phyloP scores from a whole-genome alignment of 2,329 filamentous ascomycete genomes.

The Basipetospora chlamydospora region DNA sequence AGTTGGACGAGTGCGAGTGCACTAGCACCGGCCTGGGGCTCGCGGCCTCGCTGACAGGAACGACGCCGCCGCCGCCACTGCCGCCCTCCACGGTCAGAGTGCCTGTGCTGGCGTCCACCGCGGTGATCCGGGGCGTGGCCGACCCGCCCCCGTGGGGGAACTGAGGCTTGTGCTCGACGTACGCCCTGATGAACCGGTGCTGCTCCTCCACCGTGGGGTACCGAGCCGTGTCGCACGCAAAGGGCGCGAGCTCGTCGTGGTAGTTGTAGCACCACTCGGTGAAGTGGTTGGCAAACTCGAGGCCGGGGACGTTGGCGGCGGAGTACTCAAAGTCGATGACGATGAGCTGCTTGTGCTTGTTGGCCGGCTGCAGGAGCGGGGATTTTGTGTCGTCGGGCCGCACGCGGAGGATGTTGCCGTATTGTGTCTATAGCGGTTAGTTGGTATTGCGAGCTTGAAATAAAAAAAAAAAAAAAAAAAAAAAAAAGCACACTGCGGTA shows the following conservation, averaged over 20 bases:
- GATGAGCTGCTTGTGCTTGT: constrained; percentile 88
- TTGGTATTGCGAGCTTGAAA: constrained; percentile 2
- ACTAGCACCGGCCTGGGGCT: constrained; percentile 24
- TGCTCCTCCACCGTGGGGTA: constrained; percentile 79
- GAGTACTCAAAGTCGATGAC: constrained; percentile 99
- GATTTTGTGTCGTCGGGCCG: constrained; percentile 58
- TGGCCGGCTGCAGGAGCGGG: constrained; percentile 73
- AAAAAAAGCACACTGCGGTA: too few relatives aligned
- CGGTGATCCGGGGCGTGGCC: constrained; percentile 35
- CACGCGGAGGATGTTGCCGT: constrained; percentile 83
- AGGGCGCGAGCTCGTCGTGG: constrained; percentile 53
- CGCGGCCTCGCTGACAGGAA: constrained; percentile 15
- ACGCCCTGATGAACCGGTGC: constrained; percentile 69
- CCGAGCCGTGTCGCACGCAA: constrained; percentile 49
- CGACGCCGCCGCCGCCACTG: constrained; percentile 16
- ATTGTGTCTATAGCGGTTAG: constrained; percentile 58
- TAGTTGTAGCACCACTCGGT: constrained; percentile 99
- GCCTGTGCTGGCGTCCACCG: constrained; percentile 30
- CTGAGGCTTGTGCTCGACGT: constrained; percentile 66
- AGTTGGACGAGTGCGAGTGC: constrained; percentile 28
- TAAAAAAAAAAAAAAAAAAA: not conserved
- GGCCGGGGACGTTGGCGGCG: constrained; percentile 69
- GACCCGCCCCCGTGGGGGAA: constrained; percentile 39
- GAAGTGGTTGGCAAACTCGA: constrained; percentile 97
- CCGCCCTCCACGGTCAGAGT: too few relatives aligned